A percentile compares a stretch with the other conserved stretches of the same genome.
Evolutionary conservation across 2,329 filamentous ascomycete species (phyloP).

Genomic region (Aspergillus proliferans): DNA sequence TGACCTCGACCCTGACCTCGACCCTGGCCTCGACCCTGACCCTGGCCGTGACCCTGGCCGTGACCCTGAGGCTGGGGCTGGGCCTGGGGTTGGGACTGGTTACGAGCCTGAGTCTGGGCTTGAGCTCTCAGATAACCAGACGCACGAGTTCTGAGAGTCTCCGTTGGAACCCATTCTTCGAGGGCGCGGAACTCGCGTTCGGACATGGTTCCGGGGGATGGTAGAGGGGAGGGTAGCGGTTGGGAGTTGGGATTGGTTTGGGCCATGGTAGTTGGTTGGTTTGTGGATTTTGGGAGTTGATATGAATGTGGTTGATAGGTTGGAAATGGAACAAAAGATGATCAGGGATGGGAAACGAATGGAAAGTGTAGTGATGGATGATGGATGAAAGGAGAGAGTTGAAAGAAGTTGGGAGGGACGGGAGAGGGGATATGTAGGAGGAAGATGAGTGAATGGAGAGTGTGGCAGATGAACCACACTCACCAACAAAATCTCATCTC

Average conservation of each 20-base stretch:
- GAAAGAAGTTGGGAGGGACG: too few species aligned
- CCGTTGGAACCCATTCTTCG: slow-evolving; percentile 11
- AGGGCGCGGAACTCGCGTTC: slow-evolving; percentile 6
- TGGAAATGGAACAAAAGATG: too few species aligned
- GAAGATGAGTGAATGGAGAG: not conserved
- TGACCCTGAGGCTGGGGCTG: not conserved
- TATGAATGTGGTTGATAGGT: too few species aligned
- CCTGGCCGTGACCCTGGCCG: not conserved
- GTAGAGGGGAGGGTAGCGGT: not conserved
- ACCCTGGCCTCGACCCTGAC: not conserved
- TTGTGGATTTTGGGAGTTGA: too few species aligned
- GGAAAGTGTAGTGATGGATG: too few species aligned
- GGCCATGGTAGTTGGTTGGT: not conserved
- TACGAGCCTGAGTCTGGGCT: not conserved
- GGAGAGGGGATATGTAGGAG: not conserved
- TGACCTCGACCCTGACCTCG: not conserved
- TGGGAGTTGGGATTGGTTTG: not conserved
- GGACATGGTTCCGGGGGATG: slow-evolving; percentile 1
- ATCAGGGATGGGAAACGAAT: too few species aligned
- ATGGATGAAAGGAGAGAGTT: too few species aligned
- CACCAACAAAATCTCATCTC: not conserved
- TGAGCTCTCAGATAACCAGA: not conserved
- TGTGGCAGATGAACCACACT: not conserved
- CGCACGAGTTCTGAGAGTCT: slow-evolving; percentile 2
- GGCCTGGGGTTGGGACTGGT: not conserved